Base-by-base conservation (phyloP, 2,329 filamentous ascomycete species). In the Colletotrichum sp. region DNA sequence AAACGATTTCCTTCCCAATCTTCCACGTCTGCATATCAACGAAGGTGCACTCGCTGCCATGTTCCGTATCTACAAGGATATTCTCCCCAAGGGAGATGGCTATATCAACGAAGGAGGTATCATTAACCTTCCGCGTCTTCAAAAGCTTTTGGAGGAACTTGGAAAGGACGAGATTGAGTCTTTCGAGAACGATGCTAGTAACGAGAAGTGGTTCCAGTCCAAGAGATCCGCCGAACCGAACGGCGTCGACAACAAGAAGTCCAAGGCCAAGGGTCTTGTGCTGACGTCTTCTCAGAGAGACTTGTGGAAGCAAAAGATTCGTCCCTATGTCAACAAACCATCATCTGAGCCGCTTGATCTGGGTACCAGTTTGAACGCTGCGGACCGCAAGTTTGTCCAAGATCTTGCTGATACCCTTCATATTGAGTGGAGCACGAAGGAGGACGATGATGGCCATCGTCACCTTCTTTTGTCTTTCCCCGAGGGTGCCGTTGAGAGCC, bases 1-100 rank as follows among this genome's bases (percentile, higher is more conserved):
- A 83, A 99, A 99, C 85, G 97, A 99, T 90, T 99, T 99, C 87
- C 90, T 99, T 84, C 97, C 97, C 5, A 98, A 99, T 85, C 89
- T 99, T 75, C 98, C 98, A 7, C 95, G 98, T 82, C 87, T 99
- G 79, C 97, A 99, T 85, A 99, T 99, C 86, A 99, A 99, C 85
- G 98, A 99, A 85, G 98, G 97, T 79, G 97, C 98, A 26, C 88
- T 99, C 85, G 95, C 96, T 28, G 93, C 97, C 82, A 99, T 99
- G 97, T 99, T 99, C 85, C 94, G 94, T 82, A 93, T 98, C 76
- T 99, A 99, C 89, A 99, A 99, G 85, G 90, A 94, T 64, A 93
- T 98, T 49, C 88, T 99, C 76, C 96, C 96, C 9, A 93, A 94
- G 82, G 94, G 95, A 81, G 95, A 95, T 72, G 97, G 97, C 7